Evolutionary conservation across 306 rosid genomes (phyloP).

Genomic region (Inga laurina): DNA sequence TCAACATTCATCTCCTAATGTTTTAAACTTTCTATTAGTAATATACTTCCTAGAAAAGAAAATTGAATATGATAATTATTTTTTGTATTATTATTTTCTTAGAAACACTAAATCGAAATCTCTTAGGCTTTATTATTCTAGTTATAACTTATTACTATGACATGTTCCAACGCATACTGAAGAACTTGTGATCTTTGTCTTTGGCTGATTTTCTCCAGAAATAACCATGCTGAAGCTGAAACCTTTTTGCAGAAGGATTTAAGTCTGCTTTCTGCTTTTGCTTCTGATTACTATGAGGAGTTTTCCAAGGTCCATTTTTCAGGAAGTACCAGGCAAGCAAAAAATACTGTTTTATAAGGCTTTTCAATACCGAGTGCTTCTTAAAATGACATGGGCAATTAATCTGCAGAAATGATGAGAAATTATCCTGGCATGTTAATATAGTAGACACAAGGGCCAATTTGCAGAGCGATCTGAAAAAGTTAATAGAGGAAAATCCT

Average conservation of each 20-base stretch:
- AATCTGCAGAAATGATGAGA: constrained; percentile 23
- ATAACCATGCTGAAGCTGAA: constrained; percentile 23
- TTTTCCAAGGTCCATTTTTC: not conserved
- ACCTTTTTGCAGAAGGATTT: constrained; percentile 12
- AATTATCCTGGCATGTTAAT: constrained; percentile 1
- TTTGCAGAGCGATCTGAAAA: constrained; percentile 16
- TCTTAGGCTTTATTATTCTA: not conserved
- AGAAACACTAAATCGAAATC: not conserved
- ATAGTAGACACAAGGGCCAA: constrained; percentile 12
- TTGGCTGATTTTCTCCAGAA: constrained; percentile 17
- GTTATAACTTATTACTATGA: not conserved
- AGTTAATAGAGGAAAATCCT: constrained; percentile 27
- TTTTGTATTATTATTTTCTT: not conserved
- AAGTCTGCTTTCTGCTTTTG: not conserved
- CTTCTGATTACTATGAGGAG: not conserved
- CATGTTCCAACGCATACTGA: not conserved
- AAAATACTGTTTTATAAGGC: not conserved
- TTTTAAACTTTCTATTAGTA: not conserved
- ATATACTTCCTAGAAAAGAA: not conserved
- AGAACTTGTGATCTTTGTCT: not conserved
- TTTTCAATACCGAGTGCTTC: not conserved
- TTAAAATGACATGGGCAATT: not conserved
- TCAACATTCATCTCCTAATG: not conserved
- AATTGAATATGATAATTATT: not conserved
- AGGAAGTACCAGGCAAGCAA: constrained; percentile 20